Conservation (phyloP, 2,329 filamentous ascomycete genomes). For the Arthroderma sp. region DNA sequence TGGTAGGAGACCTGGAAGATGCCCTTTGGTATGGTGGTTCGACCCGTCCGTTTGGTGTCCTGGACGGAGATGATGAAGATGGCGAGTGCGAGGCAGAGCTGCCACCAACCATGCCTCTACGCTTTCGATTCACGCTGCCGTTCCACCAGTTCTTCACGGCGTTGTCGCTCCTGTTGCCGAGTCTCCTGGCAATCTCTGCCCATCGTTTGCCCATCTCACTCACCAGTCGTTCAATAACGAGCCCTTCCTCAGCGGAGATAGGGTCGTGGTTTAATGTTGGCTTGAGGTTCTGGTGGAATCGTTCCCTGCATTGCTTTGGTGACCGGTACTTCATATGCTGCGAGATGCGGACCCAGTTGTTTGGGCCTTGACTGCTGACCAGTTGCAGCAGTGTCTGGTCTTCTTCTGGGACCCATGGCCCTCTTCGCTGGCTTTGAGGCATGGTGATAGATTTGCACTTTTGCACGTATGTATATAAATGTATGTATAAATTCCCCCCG, state of each 20-base stretch:
- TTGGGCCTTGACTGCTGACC: conserved; percentile 57
- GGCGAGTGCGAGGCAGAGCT: conserved; percentile 15
- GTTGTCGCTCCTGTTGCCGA: conserved; percentile 82
- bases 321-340: conserved; percentile 62
- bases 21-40: conserved; percentile 27
- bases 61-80: conserved; percentile 18
- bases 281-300: conserved; percentile 88
- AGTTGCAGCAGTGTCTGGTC: conserved; percentile 59
- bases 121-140: conserved; percentile 73
- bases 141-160: conserved; percentile 99
- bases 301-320: conserved; percentile 88
- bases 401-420: conserved; percentile 72
- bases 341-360: conserved; percentile 86
- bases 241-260: conserved; percentile 58
- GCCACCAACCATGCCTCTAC: conserved; percentile 26
- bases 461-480: not conserved
- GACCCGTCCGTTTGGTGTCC: conserved; percentile 28
- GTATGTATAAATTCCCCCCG: not conserved
- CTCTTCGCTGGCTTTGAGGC: conserved; percentile 51
- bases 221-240: conserved; percentile 66
- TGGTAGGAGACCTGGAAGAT: conserved; percentile 4
- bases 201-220: conserved; percentile 70
- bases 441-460: conserved; percentile 19
- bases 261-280: conserved; percentile 60
- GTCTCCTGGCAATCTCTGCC: conserved; percentile 77